phyloP scores from a whole-genome alignment of 306 rosid genomes.

The Begonia loranthoides region DNA sequence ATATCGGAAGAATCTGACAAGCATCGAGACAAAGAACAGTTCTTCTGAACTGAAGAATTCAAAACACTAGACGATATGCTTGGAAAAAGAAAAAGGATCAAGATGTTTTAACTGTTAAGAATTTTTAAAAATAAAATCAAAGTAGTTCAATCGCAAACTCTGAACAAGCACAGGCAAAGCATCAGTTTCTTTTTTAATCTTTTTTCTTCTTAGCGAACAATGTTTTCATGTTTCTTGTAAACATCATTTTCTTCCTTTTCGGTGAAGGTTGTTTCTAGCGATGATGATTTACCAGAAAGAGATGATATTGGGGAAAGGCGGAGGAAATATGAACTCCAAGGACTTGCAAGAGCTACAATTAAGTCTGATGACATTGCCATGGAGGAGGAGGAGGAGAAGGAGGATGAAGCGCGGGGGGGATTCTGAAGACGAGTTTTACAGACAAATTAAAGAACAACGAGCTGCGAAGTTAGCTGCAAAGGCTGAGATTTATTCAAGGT shows the following conservation, averaged over 20 bases:
- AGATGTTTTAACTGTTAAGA: too few relatives aligned
- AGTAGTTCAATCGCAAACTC: too few relatives aligned
- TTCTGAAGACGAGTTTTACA: conserved; percentile 57
- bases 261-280: conserved; percentile 67
- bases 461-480: conserved; percentile 60
- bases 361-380: conserved; percentile 23
- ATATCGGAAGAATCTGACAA: too few relatives aligned
- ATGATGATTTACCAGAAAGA: conserved; percentile 78
- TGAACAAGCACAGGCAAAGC: too few relatives aligned
- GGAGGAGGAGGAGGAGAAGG: too few relatives aligned
- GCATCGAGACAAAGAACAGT: too few relatives aligned
- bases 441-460: conserved; percentile 37
- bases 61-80: too few relatives aligned
- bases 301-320: conserved; percentile 71
- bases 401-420: conserved; percentile 23
- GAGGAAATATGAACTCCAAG: conserved; percentile 46
- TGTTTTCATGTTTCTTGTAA: background rate
- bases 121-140: too few relatives aligned
- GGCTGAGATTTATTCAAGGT: conserved; percentile 26
- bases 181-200: too few relatives aligned
- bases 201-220: too few relatives aligned
- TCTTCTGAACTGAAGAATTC: too few relatives aligned
- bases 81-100: too few relatives aligned
- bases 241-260: conserved; percentile 8
- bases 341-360: conserved; percentile 60